Evolutionary conservation across 139 green algal genomes (phyloP), one percentile per base, ranked within the genome.

Genomic region (Coelastrella sp.): DNA sequence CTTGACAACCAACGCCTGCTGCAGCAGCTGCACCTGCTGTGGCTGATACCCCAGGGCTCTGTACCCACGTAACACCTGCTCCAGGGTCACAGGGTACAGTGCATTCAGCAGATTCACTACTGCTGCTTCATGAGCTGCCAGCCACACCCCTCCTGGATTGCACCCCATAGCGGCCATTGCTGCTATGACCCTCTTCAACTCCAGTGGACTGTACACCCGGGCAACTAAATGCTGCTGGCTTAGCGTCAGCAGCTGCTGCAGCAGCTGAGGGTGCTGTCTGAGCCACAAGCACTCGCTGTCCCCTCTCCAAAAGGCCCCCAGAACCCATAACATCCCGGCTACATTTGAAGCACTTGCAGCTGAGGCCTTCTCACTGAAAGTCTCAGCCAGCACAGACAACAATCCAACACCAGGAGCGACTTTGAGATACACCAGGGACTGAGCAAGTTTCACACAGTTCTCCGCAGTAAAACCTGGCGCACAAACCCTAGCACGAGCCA

Each of bases 241-340:
- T 8, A 24, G 10, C 12, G 35, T 17, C 7, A 81, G 15, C 86
- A 90, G 75, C 60, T 72, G 70, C 75, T 49, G 59, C 86, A 90
- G 56, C 7, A 85, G 14, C 25, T 78, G 15, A 1, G 86, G 58
- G 17, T 90, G 58, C 73, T 82, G 86, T 25, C 86, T 74, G 15
- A 90, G 19, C 86, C 86, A 90, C 75, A 83, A 17, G 59, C 86
- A 90, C 86, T 84, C 86, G 17, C 65, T 73, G 59, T 25, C 61
- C 24, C 74, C 59, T 25, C 86, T 60, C 86, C 86, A 90, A 35
- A 90, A 90, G 14, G 74, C 60, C 1, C 73, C 75, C 58, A 85
- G 4, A 12, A 63, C 86, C 74, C 75, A 83, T 19, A 90, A 61
- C 75, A 90, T 59, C 7, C 24, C 25, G 7, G 73, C 58, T 68